phyloP scores from a whole-genome alignment of 2,329 filamentous ascomycete genomes.

The Diaporthe sp. region DNA sequence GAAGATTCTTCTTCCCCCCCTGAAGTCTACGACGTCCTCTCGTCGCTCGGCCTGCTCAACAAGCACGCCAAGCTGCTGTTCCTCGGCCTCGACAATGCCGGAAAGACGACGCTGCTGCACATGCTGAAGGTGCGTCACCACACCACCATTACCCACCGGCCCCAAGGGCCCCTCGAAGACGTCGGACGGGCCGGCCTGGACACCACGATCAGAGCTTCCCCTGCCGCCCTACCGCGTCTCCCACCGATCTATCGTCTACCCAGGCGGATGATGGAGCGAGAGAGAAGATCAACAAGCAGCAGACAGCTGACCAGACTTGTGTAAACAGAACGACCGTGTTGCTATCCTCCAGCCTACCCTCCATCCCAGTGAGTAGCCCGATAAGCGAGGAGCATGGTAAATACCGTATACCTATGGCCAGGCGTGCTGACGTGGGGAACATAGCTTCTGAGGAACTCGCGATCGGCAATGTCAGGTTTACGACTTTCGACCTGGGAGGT shows the following conservation, averaged over 20 bases:
- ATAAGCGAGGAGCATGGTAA: background rate
- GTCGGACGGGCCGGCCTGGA: background rate
- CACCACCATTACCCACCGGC: background rate
- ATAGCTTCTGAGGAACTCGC: slow-evolving; percentile 90
- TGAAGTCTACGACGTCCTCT: slow-evolving; percentile 89
- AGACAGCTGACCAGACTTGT: slow-evolving; percentile 36
- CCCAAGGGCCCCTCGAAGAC: background rate
- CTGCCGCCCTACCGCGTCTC: background rate
- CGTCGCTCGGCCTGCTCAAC: slow-evolving; percentile 89
- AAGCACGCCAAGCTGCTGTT: slow-evolving; percentile 97
- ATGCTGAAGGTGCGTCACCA: slow-evolving; percentile 84
- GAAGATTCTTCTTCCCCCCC: slow-evolving; percentile 9
- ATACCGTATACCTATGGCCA: background rate
- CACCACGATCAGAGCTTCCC: background rate
- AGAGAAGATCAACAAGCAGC: background rate
- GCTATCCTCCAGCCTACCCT: slow-evolving; percentile 91
- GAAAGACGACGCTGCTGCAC: slow-evolving; percentile 93
- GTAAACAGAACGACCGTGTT: slow-evolving; percentile 84
- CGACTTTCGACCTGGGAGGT: slow-evolving; percentile 92
- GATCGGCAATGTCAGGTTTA: slow-evolving; percentile 94
- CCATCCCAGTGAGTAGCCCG: slow-evolving; percentile 79
- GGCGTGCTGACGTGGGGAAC: slow-evolving; percentile 38
- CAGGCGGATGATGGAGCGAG: background rate
- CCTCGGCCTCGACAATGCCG: slow-evolving; percentile 92
- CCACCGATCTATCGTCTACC: background rate